Percentiles rank a stretch among this genome's conserved stretches.
These are phyloP conservation scores for Celoporthe dispersa DNA, from an alignment of 2,329 filamentous ascomycete species.

Conservation along the genomic window DNA sequence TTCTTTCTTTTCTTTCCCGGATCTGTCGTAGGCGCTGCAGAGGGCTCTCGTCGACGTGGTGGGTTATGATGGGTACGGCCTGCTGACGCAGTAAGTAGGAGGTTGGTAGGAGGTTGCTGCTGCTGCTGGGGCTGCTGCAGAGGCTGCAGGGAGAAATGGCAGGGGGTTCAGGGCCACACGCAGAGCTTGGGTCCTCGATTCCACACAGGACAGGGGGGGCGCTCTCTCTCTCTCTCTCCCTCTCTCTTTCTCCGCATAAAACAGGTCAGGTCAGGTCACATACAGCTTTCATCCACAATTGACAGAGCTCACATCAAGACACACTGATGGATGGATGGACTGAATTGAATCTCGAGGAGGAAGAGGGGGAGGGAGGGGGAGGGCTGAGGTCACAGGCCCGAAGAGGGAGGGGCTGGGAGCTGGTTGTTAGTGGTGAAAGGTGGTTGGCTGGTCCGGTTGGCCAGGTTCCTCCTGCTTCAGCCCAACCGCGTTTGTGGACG, in stretches of 20 bases:
- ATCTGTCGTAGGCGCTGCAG: not conserved
- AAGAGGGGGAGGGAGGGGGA: not conserved
- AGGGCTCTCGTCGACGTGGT: not conserved
- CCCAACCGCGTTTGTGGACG: slow-evolving; percentile 7
- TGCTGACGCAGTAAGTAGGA: not conserved
- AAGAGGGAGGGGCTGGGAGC: slow-evolving; percentile 7
- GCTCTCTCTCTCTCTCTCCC: not conserved
- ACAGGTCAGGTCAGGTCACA: not conserved
- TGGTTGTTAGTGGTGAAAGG: slow-evolving; percentile 12
- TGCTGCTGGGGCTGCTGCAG: not conserved
- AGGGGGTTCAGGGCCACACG: not conserved
- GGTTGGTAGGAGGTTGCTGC: not conserved
- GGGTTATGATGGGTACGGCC: not conserved
- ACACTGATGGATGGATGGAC: not conserved
- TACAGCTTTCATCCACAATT: not conserved
- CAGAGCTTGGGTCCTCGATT: not conserved
- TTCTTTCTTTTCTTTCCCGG: too few species aligned
- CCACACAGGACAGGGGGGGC: not conserved
- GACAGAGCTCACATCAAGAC: not conserved
- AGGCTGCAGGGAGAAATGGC: not conserved
- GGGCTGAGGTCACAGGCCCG: not conserved
- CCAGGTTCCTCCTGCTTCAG: not conserved
- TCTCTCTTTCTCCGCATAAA: not conserved
- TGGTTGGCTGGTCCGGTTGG: slow-evolving; percentile 16
- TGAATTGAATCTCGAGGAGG: not conserved